Evolutionary conservation across 805 yeast genomes (phyloP).

Genomic region (Yarrowia bubula): DNA sequence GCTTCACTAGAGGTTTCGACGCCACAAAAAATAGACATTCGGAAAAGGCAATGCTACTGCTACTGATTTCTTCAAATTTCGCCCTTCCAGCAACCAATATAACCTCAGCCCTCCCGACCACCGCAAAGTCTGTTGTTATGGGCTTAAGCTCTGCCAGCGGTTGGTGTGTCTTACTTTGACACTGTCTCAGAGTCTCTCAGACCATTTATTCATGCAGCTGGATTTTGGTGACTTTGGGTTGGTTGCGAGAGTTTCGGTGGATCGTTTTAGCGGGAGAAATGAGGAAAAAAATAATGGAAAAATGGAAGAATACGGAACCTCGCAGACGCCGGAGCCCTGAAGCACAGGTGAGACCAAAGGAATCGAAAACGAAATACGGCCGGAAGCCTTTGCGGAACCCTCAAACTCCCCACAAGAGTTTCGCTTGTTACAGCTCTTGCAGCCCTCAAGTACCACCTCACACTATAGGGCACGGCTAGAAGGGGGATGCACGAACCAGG

Average conservation of each 20-base stretch:
- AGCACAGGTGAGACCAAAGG: neutral
- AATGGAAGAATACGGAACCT: neutral
- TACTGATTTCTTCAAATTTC: too few species aligned
- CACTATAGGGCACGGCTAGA: slow-evolving; percentile 6
- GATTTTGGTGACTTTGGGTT: neutral
- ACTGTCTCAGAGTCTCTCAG: slow-evolving; percentile 13
- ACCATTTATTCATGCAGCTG: neutral
- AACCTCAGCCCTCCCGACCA: too few species aligned
- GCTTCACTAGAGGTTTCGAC: too few species aligned
- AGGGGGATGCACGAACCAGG: neutral
- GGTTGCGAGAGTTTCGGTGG: slow-evolving; percentile 9
- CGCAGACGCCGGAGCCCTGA: neutral
- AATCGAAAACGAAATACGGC: too few species aligned
- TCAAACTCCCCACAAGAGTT: too few species aligned
- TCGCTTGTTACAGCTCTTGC: neutral
- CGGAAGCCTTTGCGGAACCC: too few species aligned
- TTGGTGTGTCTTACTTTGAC: neutral
- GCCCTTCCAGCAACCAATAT: too few species aligned
- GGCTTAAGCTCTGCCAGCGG: neutral
- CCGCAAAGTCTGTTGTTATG: neutral
- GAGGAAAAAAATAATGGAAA: neutral
- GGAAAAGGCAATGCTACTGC: too few species aligned
- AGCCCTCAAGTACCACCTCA: neutral
- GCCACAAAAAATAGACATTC: too few species aligned
- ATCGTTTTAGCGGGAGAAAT: neutral